Evolutionary conservation across 1,284 basidiomycete species (phyloP).

Genomic region (Tylopilus sp.): DNA sequence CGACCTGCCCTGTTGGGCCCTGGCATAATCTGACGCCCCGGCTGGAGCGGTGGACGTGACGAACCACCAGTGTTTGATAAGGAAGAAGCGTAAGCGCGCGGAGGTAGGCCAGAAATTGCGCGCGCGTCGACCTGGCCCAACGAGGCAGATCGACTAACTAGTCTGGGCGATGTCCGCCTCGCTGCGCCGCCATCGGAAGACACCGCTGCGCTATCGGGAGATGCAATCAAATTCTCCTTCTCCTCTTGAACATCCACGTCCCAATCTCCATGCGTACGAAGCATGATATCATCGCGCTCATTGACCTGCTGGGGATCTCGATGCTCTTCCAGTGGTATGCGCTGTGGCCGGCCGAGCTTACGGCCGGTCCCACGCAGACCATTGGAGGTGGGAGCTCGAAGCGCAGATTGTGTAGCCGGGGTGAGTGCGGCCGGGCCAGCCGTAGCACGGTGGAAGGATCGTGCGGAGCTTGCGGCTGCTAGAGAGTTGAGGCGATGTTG

Average conservation of each 20-base stretch:
- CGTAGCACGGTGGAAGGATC: slow-evolving; percentile 57
- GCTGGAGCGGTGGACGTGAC: slow-evolving; percentile 30
- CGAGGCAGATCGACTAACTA: slow-evolving; percentile 31
- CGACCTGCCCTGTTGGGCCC: slow-evolving; percentile 37
- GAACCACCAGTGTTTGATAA: slow-evolving; percentile 18
- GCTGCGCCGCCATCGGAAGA: slow-evolving; percentile 23
- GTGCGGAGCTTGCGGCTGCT: slow-evolving; percentile 28
- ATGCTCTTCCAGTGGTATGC: slow-evolving; percentile 41
- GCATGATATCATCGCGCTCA: slow-evolving; percentile 36
- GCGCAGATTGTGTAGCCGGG: slow-evolving; percentile 29
- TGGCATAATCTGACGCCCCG: slow-evolving; percentile 36
- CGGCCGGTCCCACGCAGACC: slow-evolving; percentile 35
- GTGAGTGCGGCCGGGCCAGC: slow-evolving; percentile 50
- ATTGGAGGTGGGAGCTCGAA: slow-evolving; percentile 29
- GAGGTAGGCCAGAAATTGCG: slow-evolving; percentile 32
- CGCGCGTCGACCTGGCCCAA: slow-evolving; percentile 35
- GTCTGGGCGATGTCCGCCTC: slow-evolving; percentile 25
- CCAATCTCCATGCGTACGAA: slow-evolving; percentile 29
- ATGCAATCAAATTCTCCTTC: slow-evolving; percentile 30
- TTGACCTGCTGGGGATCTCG: slow-evolving; percentile 37
- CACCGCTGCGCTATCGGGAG: slow-evolving; percentile 25
- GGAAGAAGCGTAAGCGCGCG: slow-evolving; percentile 32
- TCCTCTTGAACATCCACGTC: slow-evolving; percentile 29
- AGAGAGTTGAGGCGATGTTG: slow-evolving; percentile 26
- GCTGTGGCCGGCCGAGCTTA: slow-evolving; percentile 38